Conservation (phyloP, 768 basidiomycete species). For the Suillus spraguei region DNA sequence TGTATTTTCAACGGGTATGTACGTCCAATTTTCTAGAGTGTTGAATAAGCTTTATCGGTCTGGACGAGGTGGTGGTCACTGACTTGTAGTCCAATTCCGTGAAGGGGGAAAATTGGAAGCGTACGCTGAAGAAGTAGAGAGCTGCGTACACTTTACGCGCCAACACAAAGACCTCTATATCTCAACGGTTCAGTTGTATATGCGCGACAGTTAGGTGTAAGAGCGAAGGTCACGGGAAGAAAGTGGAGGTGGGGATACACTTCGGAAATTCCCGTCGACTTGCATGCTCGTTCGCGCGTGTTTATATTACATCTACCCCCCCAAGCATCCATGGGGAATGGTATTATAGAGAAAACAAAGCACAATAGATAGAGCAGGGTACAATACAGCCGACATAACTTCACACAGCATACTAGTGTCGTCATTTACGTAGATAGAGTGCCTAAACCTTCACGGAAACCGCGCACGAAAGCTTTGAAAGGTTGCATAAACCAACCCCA, state of each 20-base stretch:
- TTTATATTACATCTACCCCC: background rate
- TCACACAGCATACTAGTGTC: conserved; percentile 6
- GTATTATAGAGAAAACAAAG: conserved; percentile 13
- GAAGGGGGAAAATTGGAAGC: conserved; percentile 12
- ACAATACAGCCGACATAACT: conserved; percentile 5
- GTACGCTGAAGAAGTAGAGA: conserved; percentile 10
- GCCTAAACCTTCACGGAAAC: conserved; percentile 63
- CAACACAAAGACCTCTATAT: conserved; percentile 14
- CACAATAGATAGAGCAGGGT: conserved; percentile 16
- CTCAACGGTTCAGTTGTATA: conserved; percentile 9
- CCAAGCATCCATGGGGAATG: background rate
- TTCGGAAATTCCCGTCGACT: conserved; percentile 33
- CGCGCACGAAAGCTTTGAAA: conserved; percentile 64
- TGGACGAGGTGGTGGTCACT: conserved; percentile 5
- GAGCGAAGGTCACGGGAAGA: conserved; percentile 22
- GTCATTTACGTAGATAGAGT: conserved; percentile 22
- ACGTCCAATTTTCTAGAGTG: conserved; percentile 1
- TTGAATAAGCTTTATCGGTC: background rate
- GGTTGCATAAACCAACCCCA: conserved; percentile 66
- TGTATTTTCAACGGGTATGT: background rate
- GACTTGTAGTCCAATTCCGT: conserved; percentile 8
- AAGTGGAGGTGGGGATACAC: conserved; percentile 11
- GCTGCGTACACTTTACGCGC: conserved; percentile 18
- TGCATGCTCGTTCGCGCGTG: conserved; percentile 19
- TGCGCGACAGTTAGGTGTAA: conserved; percentile 14